These are phyloP conservation scores for Alternaria solani DNA, from an alignment of 2,329 filamentous ascomycete genomes.

Conservation along the genomic window DNA sequence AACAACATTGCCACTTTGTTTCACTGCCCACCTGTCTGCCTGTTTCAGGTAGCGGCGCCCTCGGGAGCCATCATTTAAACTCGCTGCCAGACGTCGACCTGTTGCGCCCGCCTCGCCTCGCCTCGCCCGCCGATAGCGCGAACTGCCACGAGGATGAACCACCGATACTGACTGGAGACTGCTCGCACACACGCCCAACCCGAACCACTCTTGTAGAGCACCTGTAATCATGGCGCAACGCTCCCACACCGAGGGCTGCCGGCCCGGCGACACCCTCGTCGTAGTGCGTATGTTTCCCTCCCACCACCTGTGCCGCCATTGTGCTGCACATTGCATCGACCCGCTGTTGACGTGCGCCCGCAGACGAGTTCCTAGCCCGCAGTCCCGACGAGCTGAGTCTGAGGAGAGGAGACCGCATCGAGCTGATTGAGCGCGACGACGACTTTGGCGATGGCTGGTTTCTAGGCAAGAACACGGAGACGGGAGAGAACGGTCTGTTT, in stretches of 20 bases:
- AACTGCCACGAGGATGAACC: slow-evolving; percentile 22
- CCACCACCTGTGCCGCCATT: background rate
- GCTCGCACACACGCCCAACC: slow-evolving; percentile 13
- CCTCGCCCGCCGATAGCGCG: slow-evolving; percentile 18
- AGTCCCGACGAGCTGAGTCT: slow-evolving; percentile 93
- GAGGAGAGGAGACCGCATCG: slow-evolving; percentile 82
- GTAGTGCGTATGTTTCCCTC: slow-evolving; percentile 71
- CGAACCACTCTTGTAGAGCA: slow-evolving; percentile 10
- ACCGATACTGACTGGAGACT: slow-evolving; percentile 25
- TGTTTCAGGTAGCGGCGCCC: slow-evolving; percentile 7
- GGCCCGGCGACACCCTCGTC: slow-evolving; percentile 71
- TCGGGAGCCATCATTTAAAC: slow-evolving; percentile 7
- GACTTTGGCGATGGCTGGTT: slow-evolving; percentile 92
- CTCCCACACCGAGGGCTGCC: slow-evolving; percentile 59
- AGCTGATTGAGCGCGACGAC: slow-evolving; percentile 84
- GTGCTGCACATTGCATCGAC: background rate
- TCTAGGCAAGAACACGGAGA: slow-evolving; percentile 75
- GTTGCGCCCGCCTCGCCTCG: slow-evolving; percentile 15
- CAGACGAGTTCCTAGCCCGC: slow-evolving; percentile 91
- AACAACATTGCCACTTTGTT: background rate
- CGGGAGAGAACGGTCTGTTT: slow-evolving; percentile 79
- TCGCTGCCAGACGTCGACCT: background rate
- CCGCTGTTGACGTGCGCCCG: slow-evolving; percentile 16
- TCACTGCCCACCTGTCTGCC: background rate
- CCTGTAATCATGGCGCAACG: slow-evolving; percentile 41